Percentiles rank a stretch among this genome's conserved stretches.
Evolutionary conservation across 306 rosid genomes (phyloP).

Genomic region (Cyamopsis tetragonoloba): DNA sequence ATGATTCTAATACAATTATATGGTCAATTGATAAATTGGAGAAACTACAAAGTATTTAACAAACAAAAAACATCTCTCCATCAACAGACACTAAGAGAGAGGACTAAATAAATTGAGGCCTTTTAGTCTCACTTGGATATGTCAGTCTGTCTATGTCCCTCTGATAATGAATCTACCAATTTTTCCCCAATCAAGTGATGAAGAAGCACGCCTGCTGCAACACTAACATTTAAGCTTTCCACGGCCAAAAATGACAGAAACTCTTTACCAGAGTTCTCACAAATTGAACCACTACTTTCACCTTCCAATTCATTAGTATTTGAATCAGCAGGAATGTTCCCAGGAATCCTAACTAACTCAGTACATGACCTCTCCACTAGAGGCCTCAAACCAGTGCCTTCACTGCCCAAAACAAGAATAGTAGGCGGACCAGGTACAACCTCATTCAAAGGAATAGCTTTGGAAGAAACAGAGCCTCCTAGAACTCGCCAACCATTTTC

Average conservation of each 20-base stretch:
- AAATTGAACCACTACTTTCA: slow-evolving; percentile 36
- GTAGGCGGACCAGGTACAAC: slow-evolving; percentile 66
- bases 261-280: slow-evolving; percentile 48
- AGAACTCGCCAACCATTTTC: slow-evolving; percentile 91
- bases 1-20: neutral
- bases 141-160: slow-evolving; percentile 18
- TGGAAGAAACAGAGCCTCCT: slow-evolving; percentile 82
- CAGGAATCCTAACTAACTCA: slow-evolving; percentile 63
- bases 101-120: neutral
- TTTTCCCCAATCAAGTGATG: slow-evolving; percentile 72
- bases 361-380: slow-evolving; percentile 95
- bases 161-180: slow-evolving; percentile 23
- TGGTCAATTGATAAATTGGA: neutral
- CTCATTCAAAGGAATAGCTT: slow-evolving; percentile 62
- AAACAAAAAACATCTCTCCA: neutral
- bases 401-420: slow-evolving; percentile 89
- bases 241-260: slow-evolving; percentile 81
- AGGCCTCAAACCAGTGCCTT: slow-evolving; percentile 93
- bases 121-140: slow-evolving; percentile 31
- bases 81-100: slow-evolving; percentile 8
- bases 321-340: slow-evolving; percentile 51
- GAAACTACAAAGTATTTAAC: neutral
- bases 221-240: slow-evolving; percentile 96
- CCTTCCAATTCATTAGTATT: slow-evolving; percentile 35
- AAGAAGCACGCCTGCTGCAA: slow-evolving; percentile 95